A percentile compares a stretch with the other conserved stretches of the same genome.
Conservation (phyloP, 2,329 filamentous ascomycete genomes). For the Colletotrichum plurivorum region DNA sequence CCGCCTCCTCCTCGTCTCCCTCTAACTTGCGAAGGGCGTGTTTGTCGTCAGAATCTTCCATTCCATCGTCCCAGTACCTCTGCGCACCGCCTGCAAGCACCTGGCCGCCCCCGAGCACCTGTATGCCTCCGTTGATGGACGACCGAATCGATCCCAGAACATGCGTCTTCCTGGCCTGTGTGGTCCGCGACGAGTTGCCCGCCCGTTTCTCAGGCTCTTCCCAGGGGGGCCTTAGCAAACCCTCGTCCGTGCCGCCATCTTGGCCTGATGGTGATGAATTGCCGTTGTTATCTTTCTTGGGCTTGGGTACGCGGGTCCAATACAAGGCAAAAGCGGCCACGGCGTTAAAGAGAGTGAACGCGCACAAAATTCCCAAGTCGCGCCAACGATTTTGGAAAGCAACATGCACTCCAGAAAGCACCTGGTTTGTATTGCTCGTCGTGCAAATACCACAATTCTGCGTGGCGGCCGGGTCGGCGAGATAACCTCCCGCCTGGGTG, state of each 20-base stretch:
- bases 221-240: neutral
- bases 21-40: neutral
- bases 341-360: constrained; percentile 70
- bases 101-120: neutral
- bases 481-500: constrained; percentile 59
- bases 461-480: constrained; percentile 58
- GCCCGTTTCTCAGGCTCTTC: neutral
- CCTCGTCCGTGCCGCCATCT: neutral
- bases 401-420: constrained; percentile 50
- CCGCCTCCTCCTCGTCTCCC: neutral
- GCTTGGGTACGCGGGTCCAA: constrained; percentile 64
- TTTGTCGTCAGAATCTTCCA: neutral
- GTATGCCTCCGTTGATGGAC: constrained; percentile 4
- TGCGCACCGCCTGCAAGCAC: neutral
- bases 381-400: constrained; percentile 67
- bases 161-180: neutral
- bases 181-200: neutral
- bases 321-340: constrained; percentile 67
- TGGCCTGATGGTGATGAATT: neutral
- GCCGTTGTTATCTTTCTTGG: constrained; percentile 43
- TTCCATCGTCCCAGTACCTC: constrained; percentile 31
- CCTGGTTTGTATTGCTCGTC: constrained; percentile 33
- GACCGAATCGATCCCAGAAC: constrained; percentile 12
- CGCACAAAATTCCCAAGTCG: constrained; percentile 69
- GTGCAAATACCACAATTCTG: constrained; percentile 27